Evolutionary conservation across 2,329 filamentous ascomycete species (phyloP).

Genomic region (Clarireedia monteithiana): DNA sequence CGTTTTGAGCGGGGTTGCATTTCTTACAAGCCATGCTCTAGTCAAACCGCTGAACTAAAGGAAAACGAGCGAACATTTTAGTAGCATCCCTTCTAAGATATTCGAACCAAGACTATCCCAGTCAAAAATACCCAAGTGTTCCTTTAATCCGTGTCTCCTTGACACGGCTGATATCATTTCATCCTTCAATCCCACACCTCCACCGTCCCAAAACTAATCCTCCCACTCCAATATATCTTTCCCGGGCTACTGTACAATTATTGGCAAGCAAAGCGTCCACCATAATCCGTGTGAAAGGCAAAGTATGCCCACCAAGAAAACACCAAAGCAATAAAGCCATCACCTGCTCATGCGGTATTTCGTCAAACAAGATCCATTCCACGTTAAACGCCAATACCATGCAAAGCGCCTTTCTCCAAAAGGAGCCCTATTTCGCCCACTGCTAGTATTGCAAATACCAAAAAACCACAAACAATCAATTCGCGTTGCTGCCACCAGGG

Average conservation of each 20-base stretch:
- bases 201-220: not conserved
- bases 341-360: not conserved
- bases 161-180: not conserved
- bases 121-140: too few species aligned
- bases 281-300: not conserved
- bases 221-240: not conserved
- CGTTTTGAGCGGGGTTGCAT: too few species aligned
- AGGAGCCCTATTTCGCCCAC: not conserved
- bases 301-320: not conserved
- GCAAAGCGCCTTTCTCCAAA: slow-evolving; percentile 4
- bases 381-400: slow-evolving; percentile 3
- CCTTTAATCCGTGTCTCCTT: not conserved
- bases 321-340: not conserved
- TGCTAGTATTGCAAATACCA: not conserved
- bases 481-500: slow-evolving; percentile 9
- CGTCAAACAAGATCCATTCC: not conserved
- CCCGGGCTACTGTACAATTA: not conserved
- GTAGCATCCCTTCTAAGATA: too few species aligned
- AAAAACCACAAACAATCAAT: not conserved
- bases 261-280: not conserved
- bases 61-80: too few species aligned
- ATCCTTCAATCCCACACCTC: not conserved
- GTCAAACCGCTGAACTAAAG: too few species aligned
- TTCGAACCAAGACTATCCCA: too few species aligned
- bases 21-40: too few species aligned